Percentiles rank a stretch among this genome's conserved stretches.
Conservation (phyloP, 805 yeast genomes). For the Kuraishia hungarica region DNA sequence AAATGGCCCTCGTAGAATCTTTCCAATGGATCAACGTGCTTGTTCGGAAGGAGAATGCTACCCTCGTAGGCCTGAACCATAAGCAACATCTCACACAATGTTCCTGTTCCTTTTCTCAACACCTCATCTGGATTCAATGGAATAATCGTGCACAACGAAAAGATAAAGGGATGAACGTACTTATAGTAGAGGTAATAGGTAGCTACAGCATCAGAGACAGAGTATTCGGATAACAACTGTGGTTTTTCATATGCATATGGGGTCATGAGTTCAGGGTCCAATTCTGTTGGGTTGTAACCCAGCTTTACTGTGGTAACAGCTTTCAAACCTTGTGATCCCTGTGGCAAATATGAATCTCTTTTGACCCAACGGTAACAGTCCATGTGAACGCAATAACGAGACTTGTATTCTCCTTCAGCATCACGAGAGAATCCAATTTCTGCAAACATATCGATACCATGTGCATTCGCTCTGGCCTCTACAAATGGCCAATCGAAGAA, state of each 20-base stretch:
- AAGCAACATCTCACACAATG: constrained; percentile 93
- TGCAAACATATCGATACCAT: constrained; percentile 80
- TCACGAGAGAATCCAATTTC: constrained; percentile 94
- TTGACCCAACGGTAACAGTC: constrained; percentile 98
- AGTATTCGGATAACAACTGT: constrained; percentile 86
- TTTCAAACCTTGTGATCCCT: constrained; percentile 96
- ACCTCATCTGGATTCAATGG: constrained; percentile 97
- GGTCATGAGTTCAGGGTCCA: constrained; percentile 97
- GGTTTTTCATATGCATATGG: constrained; percentile 95
- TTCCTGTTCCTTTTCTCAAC: constrained; percentile 95
- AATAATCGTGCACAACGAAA: constrained; percentile 89
- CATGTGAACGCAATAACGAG: constrained; percentile 91
- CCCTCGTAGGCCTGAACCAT: constrained; percentile 91
- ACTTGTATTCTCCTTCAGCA: constrained; percentile 84
- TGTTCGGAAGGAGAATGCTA: constrained; percentile 79
- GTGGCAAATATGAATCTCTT: constrained; percentile 94
- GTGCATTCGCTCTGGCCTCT: constrained; percentile 75
- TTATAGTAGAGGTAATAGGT: constrained; percentile 93
- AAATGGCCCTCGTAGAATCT: constrained; percentile 92
- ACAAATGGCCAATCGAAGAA: constrained; percentile 99
- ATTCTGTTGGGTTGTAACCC: constrained; percentile 93
- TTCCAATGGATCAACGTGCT: constrained; percentile 90
- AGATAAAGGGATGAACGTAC: constrained; percentile 94
- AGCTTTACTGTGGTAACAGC: constrained; percentile 91
- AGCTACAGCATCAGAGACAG: constrained; percentile 99